A percentile compares a stretch with the other conserved stretches of the same genome.
These are phyloP conservation scores for Byssoonygena ceratinophila DNA, from an alignment of 2,329 filamentous ascomycete genomes.

Conservation along the genomic window DNA sequence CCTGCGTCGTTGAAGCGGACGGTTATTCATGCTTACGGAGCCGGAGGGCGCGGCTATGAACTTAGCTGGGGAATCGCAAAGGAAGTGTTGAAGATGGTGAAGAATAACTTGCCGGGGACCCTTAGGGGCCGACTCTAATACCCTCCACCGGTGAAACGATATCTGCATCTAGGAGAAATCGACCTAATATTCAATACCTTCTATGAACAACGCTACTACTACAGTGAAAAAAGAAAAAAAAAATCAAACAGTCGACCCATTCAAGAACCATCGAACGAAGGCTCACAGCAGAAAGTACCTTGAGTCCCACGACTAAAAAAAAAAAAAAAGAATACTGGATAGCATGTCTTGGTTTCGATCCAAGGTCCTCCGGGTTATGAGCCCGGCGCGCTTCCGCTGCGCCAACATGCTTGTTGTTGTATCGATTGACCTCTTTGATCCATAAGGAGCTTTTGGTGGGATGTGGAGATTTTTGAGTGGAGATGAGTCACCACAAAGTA, in stretches of 20 bases:
- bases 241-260: no score
- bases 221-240: no score
- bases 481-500: neutral
- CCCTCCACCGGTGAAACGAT: neutral
- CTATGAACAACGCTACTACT: no score
- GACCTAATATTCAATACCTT: neutral
- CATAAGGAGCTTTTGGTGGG: neutral
- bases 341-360: conserved; percentile 20
- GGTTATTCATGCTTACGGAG: conserved; percentile 49
- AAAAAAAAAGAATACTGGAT: conserved; percentile 9
- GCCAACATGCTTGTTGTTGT: conserved; percentile 20
- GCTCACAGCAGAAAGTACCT: no score
- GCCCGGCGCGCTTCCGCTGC: conserved; percentile 32
- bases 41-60: conserved; percentile 52
- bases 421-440: neutral
- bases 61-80: conserved; percentile 51
- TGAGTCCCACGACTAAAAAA: no score
- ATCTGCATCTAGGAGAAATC: neutral
- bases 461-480: neutral
- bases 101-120: conserved; percentile 11
- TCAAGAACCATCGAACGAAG: no score
- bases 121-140: conserved; percentile 6
- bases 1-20: conserved; percentile 12
- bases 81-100: conserved; percentile 39
- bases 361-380: conserved; percentile 32